These are phyloP conservation scores for Gloeopeniophorella convolvens DNA, from an alignment of 768 basidiomycete species.

Conservation along the genomic window DNA sequence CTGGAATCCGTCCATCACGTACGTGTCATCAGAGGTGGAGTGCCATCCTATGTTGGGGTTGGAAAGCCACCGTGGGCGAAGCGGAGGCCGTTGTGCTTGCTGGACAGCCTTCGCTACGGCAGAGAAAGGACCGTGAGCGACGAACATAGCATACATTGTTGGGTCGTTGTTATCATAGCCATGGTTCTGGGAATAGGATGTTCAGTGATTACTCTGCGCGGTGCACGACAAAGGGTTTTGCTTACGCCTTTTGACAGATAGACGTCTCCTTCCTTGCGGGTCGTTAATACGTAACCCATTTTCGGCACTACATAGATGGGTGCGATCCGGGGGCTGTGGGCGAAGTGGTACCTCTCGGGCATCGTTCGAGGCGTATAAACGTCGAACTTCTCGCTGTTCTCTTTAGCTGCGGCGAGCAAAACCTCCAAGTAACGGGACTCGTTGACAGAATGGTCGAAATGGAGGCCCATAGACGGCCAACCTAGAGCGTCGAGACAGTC, in stretches of 20 bases:
- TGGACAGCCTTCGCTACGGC: slow-evolving; percentile 55
- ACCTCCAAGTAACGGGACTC: slow-evolving; percentile 46
- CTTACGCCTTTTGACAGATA: slow-evolving; percentile 73
- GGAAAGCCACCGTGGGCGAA: slow-evolving; percentile 24
- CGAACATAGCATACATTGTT: slow-evolving; percentile 85
- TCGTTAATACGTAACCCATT: slow-evolving; percentile 76
- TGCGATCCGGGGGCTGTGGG: slow-evolving; percentile 68
- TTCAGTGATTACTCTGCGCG: not conserved
- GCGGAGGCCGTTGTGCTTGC: slow-evolving; percentile 23
- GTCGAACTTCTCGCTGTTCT: slow-evolving; percentile 59
- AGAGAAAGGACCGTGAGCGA: slow-evolving; percentile 88
- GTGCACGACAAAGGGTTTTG: slow-evolving; percentile 6
- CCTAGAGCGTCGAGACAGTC: slow-evolving; percentile 31
- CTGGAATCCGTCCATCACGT: slow-evolving; percentile 75
- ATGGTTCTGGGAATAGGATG: slow-evolving; percentile 52
- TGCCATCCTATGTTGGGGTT: slow-evolving; percentile 53
- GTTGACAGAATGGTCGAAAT: slow-evolving; percentile 60
- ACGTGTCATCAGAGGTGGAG: slow-evolving; percentile 54
- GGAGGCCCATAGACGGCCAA: slow-evolving; percentile 85
- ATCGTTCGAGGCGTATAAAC: slow-evolving; percentile 79
- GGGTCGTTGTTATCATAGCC: slow-evolving; percentile 79
- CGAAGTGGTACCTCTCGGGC: slow-evolving; percentile 77
- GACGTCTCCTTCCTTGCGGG: slow-evolving; percentile 47
- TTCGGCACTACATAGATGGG: slow-evolving; percentile 81
- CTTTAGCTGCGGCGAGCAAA: slow-evolving; percentile 45